phyloP scores from a whole-genome alignment of 148 eudicot species.

The Silene conica region DNA sequence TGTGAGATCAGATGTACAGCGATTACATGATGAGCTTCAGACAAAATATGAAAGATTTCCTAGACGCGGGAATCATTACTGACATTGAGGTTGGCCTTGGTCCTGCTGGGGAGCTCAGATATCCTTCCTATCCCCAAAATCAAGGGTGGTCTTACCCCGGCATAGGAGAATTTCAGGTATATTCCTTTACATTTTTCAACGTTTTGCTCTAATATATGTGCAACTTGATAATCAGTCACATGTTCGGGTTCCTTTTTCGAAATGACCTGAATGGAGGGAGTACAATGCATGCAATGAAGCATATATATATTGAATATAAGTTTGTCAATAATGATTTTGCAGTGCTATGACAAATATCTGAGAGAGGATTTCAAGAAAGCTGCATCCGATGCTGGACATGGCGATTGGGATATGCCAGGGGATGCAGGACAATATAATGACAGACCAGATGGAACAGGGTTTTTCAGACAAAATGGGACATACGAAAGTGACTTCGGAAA shows the following conservation, averaged over 20 bases:
- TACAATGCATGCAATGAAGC: too few species aligned
- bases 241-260: neutral
- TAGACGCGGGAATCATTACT: slow-evolving; percentile 46
- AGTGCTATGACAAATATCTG: slow-evolving; percentile 86
- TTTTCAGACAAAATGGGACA: slow-evolving; percentile 57
- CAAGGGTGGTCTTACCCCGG: slow-evolving; percentile 83
- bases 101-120: slow-evolving; percentile 81
- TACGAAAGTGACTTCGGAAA: slow-evolving; percentile 59
- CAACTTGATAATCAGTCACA: too few species aligned
- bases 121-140: slow-evolving; percentile 67
- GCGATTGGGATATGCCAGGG: slow-evolving; percentile 62
- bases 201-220: too few species aligned
- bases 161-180: slow-evolving; percentile 87
- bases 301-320: neutral
- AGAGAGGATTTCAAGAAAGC: slow-evolving; percentile 61
- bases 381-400: slow-evolving; percentile 57
- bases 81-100: slow-evolving; percentile 94
- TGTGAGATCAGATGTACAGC: slow-evolving; percentile 49
- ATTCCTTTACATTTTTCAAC: too few species aligned
- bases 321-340: slow-evolving; percentile 22
- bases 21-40: slow-evolving; percentile 83
- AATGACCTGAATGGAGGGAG: neutral
- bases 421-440: slow-evolving; percentile 74
- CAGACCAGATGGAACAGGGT: slow-evolving; percentile 54
- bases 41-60: slow-evolving; percentile 61